Conservation (phyloP, 805 yeast species). For the Metschnikowia baotianmanensis region DNA sequence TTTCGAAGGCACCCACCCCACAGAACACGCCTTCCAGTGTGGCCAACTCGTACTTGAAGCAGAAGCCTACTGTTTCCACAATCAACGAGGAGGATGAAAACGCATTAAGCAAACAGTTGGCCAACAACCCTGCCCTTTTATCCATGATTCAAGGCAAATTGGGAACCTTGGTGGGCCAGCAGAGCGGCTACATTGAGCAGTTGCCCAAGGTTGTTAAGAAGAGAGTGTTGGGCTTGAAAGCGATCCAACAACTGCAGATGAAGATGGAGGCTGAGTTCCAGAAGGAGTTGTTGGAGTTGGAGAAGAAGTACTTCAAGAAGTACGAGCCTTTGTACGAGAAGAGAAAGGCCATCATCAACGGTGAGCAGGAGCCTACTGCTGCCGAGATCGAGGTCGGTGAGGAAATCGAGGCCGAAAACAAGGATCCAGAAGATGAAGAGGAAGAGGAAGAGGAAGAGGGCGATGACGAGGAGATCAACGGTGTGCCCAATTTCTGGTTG, state of each 20-base stretch:
- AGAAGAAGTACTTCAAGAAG: constrained; percentile 68
- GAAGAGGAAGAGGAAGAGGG: constrained; percentile 46
- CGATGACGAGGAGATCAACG: constrained; percentile 43
- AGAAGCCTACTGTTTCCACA: constrained; percentile 56
- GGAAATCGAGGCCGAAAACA: constrained; percentile 58
- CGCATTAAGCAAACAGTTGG: constrained; percentile 46
- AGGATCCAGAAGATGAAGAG: constrained; percentile 39
- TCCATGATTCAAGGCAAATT: constrained; percentile 89
- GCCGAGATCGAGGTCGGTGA: constrained; percentile 81
- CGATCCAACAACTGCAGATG: constrained; percentile 75
- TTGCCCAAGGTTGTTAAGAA: constrained; percentile 72
- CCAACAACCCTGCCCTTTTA: constrained; percentile 77
- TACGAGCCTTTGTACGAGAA: constrained; percentile 74
- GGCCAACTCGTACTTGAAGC: constrained; percentile 67
- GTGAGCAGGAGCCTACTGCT: constrained; percentile 70
- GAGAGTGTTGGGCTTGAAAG: constrained; percentile 78
- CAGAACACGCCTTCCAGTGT: constrained; percentile 96
- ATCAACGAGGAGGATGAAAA: constrained; percentile 54
- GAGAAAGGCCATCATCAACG: constrained; percentile 70
- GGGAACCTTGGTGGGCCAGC: constrained; percentile 78
- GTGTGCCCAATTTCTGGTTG: constrained; percentile 95
- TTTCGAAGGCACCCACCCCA: constrained; percentile 94
- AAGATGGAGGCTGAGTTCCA: constrained; percentile 89
- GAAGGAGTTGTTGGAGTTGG: constrained; percentile 80
- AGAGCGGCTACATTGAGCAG: constrained; percentile 79